Conservation (phyloP, 2,329 filamentous ascomycete genomes). For the Ophiostoma australiae region DNA sequence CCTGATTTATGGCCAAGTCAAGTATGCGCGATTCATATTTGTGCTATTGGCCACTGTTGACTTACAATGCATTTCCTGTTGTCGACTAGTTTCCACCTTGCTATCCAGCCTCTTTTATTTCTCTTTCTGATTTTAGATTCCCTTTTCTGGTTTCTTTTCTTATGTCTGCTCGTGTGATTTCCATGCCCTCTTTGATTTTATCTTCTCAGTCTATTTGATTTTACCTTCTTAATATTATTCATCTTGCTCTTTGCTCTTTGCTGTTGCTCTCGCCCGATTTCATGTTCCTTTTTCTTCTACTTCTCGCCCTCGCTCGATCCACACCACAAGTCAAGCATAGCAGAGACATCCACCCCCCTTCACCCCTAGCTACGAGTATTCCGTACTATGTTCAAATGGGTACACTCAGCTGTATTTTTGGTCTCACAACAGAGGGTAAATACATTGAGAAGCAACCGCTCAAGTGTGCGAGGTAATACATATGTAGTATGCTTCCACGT, state of each 20-base stretch:
- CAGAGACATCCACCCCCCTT: slow-evolving; percentile 16
- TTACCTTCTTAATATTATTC: background rate
- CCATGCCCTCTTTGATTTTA: background rate
- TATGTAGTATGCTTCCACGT: background rate
- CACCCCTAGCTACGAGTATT: slow-evolving; percentile 16
- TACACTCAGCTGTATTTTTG: background rate
- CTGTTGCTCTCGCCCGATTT: background rate
- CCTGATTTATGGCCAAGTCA: background rate
- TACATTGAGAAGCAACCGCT: background rate
- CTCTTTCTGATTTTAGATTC: too few species aligned
- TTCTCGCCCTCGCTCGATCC: slow-evolving; percentile 6
- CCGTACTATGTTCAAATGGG: background rate
- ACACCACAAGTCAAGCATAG: slow-evolving; percentile 10
- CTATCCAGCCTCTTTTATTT: background rate
- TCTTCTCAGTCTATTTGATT: background rate
- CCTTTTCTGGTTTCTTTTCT: background rate
- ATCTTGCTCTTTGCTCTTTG: background rate
- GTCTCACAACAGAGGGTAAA: background rate
- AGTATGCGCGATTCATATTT: background rate
- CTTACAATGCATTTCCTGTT: slow-evolving; percentile 7
- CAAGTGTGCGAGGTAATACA: slow-evolving; percentile 5
- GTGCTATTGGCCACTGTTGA: background rate
- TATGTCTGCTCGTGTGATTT: background rate
- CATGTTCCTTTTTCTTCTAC: slow-evolving; percentile 7
- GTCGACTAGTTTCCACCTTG: background rate